Base-by-base conservation (phyloP, 768 basidiomycete genomes). In the Lactifluus hygrophoroides region DNA sequence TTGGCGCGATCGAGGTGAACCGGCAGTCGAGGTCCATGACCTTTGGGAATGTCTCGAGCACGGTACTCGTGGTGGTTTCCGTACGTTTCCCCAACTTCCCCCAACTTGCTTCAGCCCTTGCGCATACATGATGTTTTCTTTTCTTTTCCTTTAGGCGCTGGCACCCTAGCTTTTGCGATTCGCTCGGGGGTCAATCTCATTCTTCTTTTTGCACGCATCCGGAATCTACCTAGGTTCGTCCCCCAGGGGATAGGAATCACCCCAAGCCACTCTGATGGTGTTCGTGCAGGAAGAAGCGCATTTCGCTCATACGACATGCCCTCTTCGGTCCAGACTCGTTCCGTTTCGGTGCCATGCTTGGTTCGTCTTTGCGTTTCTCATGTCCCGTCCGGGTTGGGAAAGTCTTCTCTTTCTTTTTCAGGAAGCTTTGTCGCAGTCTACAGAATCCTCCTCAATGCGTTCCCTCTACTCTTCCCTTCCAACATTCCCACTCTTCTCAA, bases 271-370 rank as follows among this genome's bases (percentile, higher is more conserved):
- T 16, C 38, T 55, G 27, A 30, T 34, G 5, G 25, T n/a, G 11
- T 32, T 25, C 14, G 6, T 9, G 16, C 65, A 93, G 89, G 65
- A 75, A 80, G n/a, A 71, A 80, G 51, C 81, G 86, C 9, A 71
- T 88, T 10, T 71, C 80, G 3, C 68, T 94, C n/a, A 76, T 96
- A 47, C 81, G 85, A 8, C 88, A 82, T 72, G 94, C 93, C 0
- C 74, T 95, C 40, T 89, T 96, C 64, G 93, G 93, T 0, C 58
- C 73, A 34, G 94, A 96, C 66, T 85, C 90, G 0, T 79, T 87
- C 67, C 76, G 94, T 23, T 95, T 95, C 65, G 90, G 85, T 4
- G 82, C 85, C 0, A 94, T 94, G 91, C 75, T 97, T 28, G 92
- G 90, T 85, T 50, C 19, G 54, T n/a, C 27, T 32, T 5, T 10